phyloP scores from a whole-genome alignment of 139 green algal species.

The Desmodesmus armatus region DNA sequence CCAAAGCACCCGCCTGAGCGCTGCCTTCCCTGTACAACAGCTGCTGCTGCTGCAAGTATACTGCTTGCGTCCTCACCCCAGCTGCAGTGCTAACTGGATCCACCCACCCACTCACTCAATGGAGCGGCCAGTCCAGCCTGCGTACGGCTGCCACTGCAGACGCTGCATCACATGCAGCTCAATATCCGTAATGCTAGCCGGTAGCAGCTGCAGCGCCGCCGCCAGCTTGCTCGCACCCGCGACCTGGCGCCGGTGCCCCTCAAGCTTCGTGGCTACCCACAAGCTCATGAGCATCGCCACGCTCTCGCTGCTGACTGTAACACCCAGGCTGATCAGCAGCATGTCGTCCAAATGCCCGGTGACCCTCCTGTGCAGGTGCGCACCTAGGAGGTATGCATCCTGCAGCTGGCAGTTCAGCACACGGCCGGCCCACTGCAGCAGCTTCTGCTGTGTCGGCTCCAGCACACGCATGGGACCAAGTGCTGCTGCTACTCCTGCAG shows the following conservation, averaged over 20 bases:
- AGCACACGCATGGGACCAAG: not conserved
- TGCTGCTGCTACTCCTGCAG: not conserved
- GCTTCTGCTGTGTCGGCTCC: not conserved
- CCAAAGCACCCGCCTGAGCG: too few relatives aligned
- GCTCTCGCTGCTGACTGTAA: not conserved
- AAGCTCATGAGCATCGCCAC: conserved; percentile 34
- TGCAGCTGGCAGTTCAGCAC: conserved; percentile 17
- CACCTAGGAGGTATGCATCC: conserved; percentile 27
- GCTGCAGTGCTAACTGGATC: too few relatives aligned
- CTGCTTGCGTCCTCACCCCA: too few relatives aligned
- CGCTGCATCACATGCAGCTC: conserved; percentile 48
- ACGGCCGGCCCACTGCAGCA: conserved; percentile 29
- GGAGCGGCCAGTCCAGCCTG: conserved; percentile 19
- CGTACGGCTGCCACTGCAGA: conserved; percentile 32
- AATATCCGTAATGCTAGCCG: conserved; percentile 12
- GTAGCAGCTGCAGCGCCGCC: conserved; percentile 21
- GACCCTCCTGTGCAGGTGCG: not conserved
- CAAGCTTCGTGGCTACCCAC: conserved; percentile 41
- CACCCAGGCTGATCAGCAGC: conserved; percentile 37
- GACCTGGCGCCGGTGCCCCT: conserved; percentile 27
- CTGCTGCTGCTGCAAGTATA: too few relatives aligned
- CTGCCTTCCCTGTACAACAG: too few relatives aligned
- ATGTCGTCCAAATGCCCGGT: conserved; percentile 24
- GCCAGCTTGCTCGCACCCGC: conserved; percentile 33
- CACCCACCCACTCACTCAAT: too few relatives aligned